A percentile compares a stretch with the other conserved stretches of the same genome.
These are phyloP conservation scores for Stagonosporopsis tanaceti DNA, from an alignment of 2,329 filamentous ascomycete species.

Conservation along the genomic window DNA sequence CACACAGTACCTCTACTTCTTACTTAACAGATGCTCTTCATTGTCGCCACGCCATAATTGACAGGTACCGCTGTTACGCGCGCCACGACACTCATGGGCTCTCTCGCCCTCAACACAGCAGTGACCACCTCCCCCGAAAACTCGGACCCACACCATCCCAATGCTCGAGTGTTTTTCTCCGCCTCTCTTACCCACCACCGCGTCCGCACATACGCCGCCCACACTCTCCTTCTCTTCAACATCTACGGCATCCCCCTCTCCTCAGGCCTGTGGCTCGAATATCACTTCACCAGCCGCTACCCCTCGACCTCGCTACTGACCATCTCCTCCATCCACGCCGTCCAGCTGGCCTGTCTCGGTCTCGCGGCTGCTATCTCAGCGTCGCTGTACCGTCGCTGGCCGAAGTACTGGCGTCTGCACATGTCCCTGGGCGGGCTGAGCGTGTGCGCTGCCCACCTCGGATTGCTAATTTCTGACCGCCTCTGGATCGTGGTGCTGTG, in stretches of 20 bases:
- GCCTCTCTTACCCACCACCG: neutral
- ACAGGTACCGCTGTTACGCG: too few species aligned
- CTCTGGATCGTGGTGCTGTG: conserved; percentile 3
- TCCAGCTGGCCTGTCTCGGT: conserved; percentile 30
- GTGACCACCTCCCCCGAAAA: neutral
- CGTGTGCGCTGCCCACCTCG: neutral
- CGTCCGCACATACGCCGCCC: conserved; percentile 24
- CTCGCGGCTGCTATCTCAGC: neutral
- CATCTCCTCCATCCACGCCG: conserved; percentile 19
- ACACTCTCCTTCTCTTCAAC: conserved; percentile 37
- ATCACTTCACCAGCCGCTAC: conserved; percentile 27
- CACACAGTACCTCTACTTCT: neutral
- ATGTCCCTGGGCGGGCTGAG: conserved; percentile 3
- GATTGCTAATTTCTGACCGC: neutral
- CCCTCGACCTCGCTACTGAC: conserved; percentile 3
- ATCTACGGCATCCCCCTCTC: conserved; percentile 36
- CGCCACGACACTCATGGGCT: neutral
- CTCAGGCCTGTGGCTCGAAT: conserved; percentile 32
- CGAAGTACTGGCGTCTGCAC: conserved; percentile 6
- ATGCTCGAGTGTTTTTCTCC: neutral
- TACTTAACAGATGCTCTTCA: neutral
- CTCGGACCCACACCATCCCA: neutral
- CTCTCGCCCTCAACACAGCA: neutral
- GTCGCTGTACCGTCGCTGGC: conserved; percentile 14
- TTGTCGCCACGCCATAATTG: neutral